Base-by-base conservation (phyloP, 2,329 filamentous ascomycete genomes). In the Furcasterigmium sp. region DNA sequence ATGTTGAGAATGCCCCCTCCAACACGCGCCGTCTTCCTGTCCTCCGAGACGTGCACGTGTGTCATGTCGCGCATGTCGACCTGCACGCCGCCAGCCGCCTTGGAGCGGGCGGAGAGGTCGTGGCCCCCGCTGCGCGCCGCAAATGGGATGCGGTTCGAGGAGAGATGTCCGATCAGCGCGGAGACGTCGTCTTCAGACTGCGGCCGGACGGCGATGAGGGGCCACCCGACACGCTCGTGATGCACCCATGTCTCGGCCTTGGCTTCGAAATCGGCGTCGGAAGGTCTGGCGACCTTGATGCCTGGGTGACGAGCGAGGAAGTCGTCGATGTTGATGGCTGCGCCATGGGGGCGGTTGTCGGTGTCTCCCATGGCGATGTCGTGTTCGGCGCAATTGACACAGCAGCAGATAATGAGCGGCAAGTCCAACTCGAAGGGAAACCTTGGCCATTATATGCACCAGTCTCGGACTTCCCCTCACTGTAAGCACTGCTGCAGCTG, bases 11-110 rank as follows among this genome's bases (percentile, higher is more conserved):
- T 32, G 28, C 51, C 50, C 14, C 50, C 51, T 7, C 50, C 50
- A 7, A 53, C 40, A 2, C 39, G 20, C 8, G 39, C 50, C 1
- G 48, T 49, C 15, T 32, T 39, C 39, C 34, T 45, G 23, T 52
- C 46, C 11, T 45, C 39, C 2, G 46, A 44, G 15, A 53, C 15
- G 4, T 18, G 9, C 2, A 46, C 40, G 26, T 39, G 30, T 15
- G 44, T 42, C 7, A 53, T 30, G 9, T 39, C 46, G 20, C 51
- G 45, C 28, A 53, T 25, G 15, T 53, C 51, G 21, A 52, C 34
- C 3, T 43, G 37, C 4, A 53, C 38, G 10, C 45, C 47, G 8
- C 46, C 50, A 14, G 46, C 29, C 1, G 42, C 42, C n/a, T 44
- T 42, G 2, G 41, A 37, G 20, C 49, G 44, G 0, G 32, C 29